A percentile compares a stretch with the other conserved stretches of the same genome.
phyloP scores from a whole-genome alignment of 2,329 filamentous ascomycete species.

The Xylaria sp. region DNA sequence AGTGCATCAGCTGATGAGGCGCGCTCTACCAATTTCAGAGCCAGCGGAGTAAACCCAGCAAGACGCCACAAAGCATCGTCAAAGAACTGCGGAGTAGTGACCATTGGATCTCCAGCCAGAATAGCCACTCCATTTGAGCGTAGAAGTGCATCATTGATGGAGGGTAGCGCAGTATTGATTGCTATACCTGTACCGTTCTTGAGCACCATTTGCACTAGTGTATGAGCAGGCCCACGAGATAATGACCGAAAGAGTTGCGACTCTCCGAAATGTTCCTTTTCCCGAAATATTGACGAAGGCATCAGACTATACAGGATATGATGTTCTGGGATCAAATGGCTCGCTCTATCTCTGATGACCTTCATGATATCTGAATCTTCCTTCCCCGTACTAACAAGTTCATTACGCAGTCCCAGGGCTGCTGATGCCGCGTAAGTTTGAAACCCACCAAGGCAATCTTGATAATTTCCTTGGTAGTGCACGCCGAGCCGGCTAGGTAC shows the following conservation, averaged over 20 bases:
- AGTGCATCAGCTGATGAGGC: conserved; percentile 76
- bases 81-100: conserved; percentile 82
- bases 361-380: conserved; percentile 90
- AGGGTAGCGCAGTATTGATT: conserved; percentile 87
- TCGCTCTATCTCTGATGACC: conserved; percentile 87
- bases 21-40: conserved; percentile 84
- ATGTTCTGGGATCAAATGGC: conserved; percentile 80
- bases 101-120: conserved; percentile 83
- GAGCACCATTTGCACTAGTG: conserved; percentile 74
- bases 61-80: conserved; percentile 94
- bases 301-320: conserved; percentile 86
- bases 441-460: conserved; percentile 94
- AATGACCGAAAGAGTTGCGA: conserved; percentile 79
- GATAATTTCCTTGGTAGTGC: conserved; percentile 94
- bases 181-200: conserved; percentile 81
- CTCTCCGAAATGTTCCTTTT: conserved; percentile 82
- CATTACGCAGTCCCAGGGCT: conserved; percentile 88
- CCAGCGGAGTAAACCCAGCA: conserved; percentile 88
- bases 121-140: conserved; percentile 83
- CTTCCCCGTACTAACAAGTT: conserved; percentile 87
- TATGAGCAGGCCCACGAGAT: conserved; percentile 76
- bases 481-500: conserved; percentile 92
- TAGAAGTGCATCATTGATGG: conserved; percentile 87
- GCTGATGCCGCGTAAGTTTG: conserved; percentile 96
- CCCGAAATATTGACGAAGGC: conserved; percentile 80